Percentiles rank a stretch among this genome's conserved stretches.
phyloP scores from a whole-genome alignment of 352 stramenopile genomes.

The Globisporangium recalcitrans region DNA sequence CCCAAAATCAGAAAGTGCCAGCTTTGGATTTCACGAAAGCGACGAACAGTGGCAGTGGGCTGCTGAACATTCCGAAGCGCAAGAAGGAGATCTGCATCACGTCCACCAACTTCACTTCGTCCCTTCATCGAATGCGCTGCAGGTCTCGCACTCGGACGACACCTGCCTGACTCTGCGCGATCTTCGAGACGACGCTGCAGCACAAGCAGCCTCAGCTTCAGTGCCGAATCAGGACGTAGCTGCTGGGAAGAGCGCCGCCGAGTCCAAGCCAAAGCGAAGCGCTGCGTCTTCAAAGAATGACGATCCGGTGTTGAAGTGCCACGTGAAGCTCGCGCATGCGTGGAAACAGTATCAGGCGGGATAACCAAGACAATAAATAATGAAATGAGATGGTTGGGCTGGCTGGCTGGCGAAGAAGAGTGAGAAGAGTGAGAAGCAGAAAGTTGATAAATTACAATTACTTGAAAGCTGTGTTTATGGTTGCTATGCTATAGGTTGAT shows the following conservation, averaged over 20 bases:
- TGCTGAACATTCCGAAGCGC: constrained; percentile 7
- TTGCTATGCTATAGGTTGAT: constrained; percentile 10
- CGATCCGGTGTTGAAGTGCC: constrained; percentile 41
- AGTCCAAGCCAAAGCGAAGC: constrained; percentile 12
- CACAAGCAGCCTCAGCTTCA: neutral
- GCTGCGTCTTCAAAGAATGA: constrained; percentile 5
- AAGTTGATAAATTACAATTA: constrained; percentile 2
- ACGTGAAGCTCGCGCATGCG: constrained; percentile 59
- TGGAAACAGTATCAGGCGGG: constrained; percentile 32
- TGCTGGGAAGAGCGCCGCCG: neutral
- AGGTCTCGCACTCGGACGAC: constrained; percentile 7
- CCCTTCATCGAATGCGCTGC: constrained; percentile 9
- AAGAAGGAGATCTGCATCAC: constrained; percentile 25
- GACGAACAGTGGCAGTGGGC: neutral
- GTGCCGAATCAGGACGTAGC: constrained; percentile 1
- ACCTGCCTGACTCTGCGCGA: constrained; percentile 22
- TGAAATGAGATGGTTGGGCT: too few species aligned
- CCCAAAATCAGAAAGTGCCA: neutral
- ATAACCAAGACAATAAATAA: neutral
- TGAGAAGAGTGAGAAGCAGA: too few species aligned
- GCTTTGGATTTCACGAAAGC: neutral
- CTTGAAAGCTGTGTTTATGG: constrained; percentile 9
- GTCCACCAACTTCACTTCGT: constrained; percentile 4
- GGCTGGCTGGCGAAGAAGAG: neutral
- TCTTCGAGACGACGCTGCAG: constrained; percentile 11